Conservation (phyloP, 192 early-diverging fungal species). For the Rhizophagus clarus region DNA sequence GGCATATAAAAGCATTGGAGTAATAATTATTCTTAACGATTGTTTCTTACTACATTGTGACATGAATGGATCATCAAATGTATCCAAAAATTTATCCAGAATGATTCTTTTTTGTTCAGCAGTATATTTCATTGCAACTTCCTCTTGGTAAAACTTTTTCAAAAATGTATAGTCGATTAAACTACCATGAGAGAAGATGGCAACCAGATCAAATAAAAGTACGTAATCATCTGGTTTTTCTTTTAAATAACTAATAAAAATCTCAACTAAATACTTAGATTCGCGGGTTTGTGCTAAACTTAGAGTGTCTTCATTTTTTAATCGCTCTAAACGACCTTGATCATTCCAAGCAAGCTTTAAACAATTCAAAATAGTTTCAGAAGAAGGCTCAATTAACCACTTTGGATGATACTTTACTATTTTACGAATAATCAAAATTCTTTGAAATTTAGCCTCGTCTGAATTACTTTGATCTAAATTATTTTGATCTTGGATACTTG, state of each 20-base stretch:
- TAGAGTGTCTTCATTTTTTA: conserved; percentile 50
- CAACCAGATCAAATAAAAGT: conserved; percentile 74
- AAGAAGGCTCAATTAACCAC: conserved; percentile 44
- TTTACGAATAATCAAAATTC: conserved; percentile 60
- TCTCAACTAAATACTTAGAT: conserved; percentile 66
- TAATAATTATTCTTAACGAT: conserved; percentile 78
- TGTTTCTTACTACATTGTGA: conserved; percentile 71
- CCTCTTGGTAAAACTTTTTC: conserved; percentile 71
- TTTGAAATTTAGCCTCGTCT: conserved; percentile 52
- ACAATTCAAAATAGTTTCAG: conserved; percentile 51
- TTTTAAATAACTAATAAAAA: conserved; percentile 70
- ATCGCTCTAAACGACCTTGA: conserved; percentile 45
- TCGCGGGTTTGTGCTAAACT: conserved; percentile 47
- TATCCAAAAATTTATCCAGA: conserved; percentile 74
- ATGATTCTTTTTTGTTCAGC: conserved; percentile 66
- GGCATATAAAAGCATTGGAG: conserved; percentile 78
- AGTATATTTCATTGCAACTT: conserved; percentile 60
- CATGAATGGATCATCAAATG: conserved; percentile 59
- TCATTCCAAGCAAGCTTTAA: conserved; percentile 53
- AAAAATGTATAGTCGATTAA: conserved; percentile 65
- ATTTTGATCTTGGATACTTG: conserved; percentile 33
- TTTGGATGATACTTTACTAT: conserved; percentile 53
- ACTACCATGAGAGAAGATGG: conserved; percentile 68
- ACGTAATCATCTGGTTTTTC: conserved; percentile 65
- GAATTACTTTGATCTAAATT: conserved; percentile 40